A percentile compares a stretch with the other conserved stretches of the same genome.
These are phyloP conservation scores for Serendipita sp. DNA, from an alignment of 768 basidiomycete species.

Conservation along the genomic window DNA sequence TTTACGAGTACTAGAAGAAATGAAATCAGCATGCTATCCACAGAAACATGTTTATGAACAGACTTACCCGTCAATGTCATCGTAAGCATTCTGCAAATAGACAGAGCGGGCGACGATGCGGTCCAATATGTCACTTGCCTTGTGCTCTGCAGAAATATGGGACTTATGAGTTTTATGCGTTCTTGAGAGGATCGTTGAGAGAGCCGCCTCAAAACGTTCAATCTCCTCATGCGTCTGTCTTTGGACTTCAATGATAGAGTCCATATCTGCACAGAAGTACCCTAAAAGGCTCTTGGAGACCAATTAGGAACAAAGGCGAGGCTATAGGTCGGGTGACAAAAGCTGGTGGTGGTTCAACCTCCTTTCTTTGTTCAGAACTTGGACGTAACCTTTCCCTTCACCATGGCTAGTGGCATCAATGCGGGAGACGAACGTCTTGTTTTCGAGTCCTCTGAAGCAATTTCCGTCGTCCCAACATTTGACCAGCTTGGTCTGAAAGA, in stretches of 20 bases:
- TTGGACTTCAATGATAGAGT: constrained; percentile 86
- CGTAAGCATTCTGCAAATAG: constrained; percentile 54
- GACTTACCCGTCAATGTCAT: constrained; percentile 44
- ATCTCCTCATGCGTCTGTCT: constrained; percentile 92
- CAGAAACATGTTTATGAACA: neutral
- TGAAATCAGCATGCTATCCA: neutral
- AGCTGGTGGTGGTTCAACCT: too few relatives aligned
- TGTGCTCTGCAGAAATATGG: constrained; percentile 66
- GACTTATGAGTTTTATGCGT: constrained; percentile 44
- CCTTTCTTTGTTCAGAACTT: neutral
- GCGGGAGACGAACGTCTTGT: constrained; percentile 90
- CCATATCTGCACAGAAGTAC: constrained; percentile 44
- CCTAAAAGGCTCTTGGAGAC: neutral
- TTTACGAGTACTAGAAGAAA: constrained; percentile 26
- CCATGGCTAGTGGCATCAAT: constrained; percentile 63
- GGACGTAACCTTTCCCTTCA: constrained; percentile 18
- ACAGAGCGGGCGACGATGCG: constrained; percentile 55
- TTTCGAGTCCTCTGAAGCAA: constrained; percentile 83
- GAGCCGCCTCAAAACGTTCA: constrained; percentile 76
- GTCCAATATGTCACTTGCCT: constrained; percentile 75
- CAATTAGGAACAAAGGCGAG: neutral
- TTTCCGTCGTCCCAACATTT: constrained; percentile 65
- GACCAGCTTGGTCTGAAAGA: constrained; percentile 86
- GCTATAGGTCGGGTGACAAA: too few relatives aligned
- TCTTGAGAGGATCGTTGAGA: constrained; percentile 68